phyloP scores from a whole-genome alignment of 2,329 filamentous ascomycete genomes.

The Balansia obtecta region DNA sequence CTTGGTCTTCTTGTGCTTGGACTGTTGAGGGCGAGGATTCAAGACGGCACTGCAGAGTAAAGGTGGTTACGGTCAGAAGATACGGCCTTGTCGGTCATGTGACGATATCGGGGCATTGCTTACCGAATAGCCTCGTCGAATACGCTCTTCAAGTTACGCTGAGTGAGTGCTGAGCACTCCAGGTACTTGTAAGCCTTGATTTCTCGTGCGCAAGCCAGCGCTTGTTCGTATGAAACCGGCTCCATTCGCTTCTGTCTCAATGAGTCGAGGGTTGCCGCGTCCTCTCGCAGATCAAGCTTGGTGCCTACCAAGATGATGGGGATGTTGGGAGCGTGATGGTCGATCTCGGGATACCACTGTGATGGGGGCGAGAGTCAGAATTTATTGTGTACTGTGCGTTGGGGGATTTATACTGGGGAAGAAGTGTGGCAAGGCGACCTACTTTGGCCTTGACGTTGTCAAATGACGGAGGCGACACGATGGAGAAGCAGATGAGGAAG shows the following conservation, averaged over 20 bases:
- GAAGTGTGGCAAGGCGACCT: slow-evolving; percentile 10
- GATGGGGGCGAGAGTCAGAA: neutral
- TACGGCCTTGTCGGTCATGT: too few species aligned
- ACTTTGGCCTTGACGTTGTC: slow-evolving; percentile 99
- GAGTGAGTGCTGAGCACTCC: slow-evolving; percentile 93
- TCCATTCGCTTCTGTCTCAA: slow-evolving; percentile 90
- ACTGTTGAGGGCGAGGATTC: slow-evolving; percentile 48
- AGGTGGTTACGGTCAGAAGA: neutral
- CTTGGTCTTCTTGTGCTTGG: slow-evolving; percentile 51
- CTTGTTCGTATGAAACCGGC: slow-evolving; percentile 71
- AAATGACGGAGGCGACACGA: slow-evolving; percentile 93
- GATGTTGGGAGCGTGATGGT: slow-evolving; percentile 88
- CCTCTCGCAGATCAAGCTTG: slow-evolving; percentile 90
- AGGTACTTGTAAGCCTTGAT: slow-evolving; percentile 96
- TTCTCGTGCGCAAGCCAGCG: slow-evolving; percentile 77
- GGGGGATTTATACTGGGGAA: too few species aligned
- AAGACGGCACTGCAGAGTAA: slow-evolving; percentile 48
- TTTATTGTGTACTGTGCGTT: neutral
- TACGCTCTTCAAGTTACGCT: slow-evolving; percentile 94
- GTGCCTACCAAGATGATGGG: slow-evolving; percentile 96
- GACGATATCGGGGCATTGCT: slow-evolving; percentile 18
- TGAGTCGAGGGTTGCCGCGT: slow-evolving; percentile 67
- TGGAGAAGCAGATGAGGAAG: slow-evolving; percentile 96
- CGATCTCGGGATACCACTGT: slow-evolving; percentile 95
- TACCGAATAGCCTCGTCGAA: slow-evolving; percentile 98